phyloP scores from a whole-genome alignment of 495 filamentous ascomycete genomes.

The Aspergillus leporis region DNA sequence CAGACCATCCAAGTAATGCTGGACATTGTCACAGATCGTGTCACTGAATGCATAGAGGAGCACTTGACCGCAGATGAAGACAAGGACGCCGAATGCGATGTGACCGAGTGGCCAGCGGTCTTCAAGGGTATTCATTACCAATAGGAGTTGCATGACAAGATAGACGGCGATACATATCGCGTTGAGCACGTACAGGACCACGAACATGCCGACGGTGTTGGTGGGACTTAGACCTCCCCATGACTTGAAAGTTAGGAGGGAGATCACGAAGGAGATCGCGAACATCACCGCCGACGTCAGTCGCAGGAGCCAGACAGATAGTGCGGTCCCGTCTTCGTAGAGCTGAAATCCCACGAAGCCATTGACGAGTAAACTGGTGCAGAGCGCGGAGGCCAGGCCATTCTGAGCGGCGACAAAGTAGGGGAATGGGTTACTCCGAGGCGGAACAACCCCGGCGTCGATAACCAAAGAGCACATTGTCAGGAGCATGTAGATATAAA shows the following conservation, averaged over 20 bases:
- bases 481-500: constrained; percentile 92
- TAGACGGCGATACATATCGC: constrained; percentile 84
- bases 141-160: constrained; percentile 80
- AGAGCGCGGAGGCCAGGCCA: constrained; percentile 86
- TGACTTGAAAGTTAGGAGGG: constrained; percentile 88
- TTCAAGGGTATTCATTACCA: constrained; percentile 87
- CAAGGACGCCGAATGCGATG: constrained; percentile 87
- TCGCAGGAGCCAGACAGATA: constrained; percentile 92
- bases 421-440: constrained; percentile 73
- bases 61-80: constrained; percentile 92
- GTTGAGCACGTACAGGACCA: constrained; percentile 90
- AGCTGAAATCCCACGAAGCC: constrained; percentile 99
- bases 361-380: constrained; percentile 90
- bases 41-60: constrained; percentile 88
- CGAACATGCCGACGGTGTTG: constrained; percentile 85
- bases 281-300: constrained; percentile 78
- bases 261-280: constrained; percentile 79
- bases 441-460: constrained; percentile 90
- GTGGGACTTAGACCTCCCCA: constrained; percentile 84
- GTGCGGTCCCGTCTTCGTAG: constrained; percentile 95
- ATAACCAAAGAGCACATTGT: constrained; percentile 87
- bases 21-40: constrained; percentile 77
- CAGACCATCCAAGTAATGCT: constrained; percentile 92
- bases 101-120: constrained; percentile 95
- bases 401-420: constrained; percentile 91